Percentiles rank a stretch among this genome's conserved stretches.
phyloP scores from a whole-genome alignment of 2,329 filamentous ascomycete genomes.

The Emergomyces pasteurianus region DNA sequence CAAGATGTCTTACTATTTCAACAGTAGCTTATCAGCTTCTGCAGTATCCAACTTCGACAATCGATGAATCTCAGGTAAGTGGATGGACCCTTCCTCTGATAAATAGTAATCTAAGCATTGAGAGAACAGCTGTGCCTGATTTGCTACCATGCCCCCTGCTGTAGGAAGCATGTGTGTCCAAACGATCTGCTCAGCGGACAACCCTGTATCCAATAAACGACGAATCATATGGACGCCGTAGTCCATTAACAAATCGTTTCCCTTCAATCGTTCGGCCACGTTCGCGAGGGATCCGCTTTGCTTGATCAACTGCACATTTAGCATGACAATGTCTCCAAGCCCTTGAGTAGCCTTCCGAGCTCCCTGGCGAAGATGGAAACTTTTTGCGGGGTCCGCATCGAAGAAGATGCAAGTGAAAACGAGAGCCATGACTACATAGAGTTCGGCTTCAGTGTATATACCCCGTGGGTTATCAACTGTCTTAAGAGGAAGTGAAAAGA shows the following conservation, averaged over 20 bases:
- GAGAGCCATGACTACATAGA: slow-evolving; percentile 40
- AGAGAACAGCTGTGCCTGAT: slow-evolving; percentile 46
- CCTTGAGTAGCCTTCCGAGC: slow-evolving; percentile 30
- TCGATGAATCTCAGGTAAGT: slow-evolving; percentile 38
- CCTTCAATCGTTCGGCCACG: slow-evolving; percentile 20
- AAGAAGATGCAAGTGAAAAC: slow-evolving; percentile 38
- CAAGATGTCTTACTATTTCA: slow-evolving; percentile 36
- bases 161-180: slow-evolving; percentile 48
- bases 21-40: slow-evolving; percentile 37
- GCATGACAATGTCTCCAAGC: slow-evolving; percentile 28
- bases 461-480: slow-evolving; percentile 16
- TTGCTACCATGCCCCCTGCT: slow-evolving; percentile 44
- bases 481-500: slow-evolving; percentile 17
- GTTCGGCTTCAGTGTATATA: slow-evolving; percentile 41
- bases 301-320: slow-evolving; percentile 29
- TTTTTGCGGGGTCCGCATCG: slow-evolving; percentile 36
- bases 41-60: slow-evolving; percentile 36
- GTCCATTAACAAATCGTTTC: slow-evolving; percentile 28
- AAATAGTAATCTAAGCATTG: slow-evolving; percentile 49
- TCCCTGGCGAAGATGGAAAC: slow-evolving; percentile 34
- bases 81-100: slow-evolving; percentile 34
- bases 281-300: slow-evolving; percentile 18
- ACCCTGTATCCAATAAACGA: slow-evolving; percentile 37
- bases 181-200: slow-evolving; percentile 39
- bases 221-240: slow-evolving; percentile 47